A percentile compares a stretch with the other conserved stretches of the same genome.
Evolutionary conservation across 257 asterid species (phyloP).

Genomic region (Scutellaria barbata): DNA sequence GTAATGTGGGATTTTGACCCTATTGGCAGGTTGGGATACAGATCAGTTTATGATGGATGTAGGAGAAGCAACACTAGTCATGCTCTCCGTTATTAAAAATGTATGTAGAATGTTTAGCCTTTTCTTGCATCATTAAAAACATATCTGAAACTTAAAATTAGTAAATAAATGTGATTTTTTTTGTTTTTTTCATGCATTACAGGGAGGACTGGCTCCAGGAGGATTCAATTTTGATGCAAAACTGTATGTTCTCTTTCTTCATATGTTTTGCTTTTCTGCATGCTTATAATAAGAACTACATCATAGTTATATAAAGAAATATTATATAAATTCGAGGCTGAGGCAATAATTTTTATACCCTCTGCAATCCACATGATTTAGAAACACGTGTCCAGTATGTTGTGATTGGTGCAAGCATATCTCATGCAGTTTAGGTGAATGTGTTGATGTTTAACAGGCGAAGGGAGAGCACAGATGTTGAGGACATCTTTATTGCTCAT

Average conservation of each 20-base stretch:
- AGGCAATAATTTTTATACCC: too few relatives aligned
- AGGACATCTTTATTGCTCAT: conserved; percentile 88
- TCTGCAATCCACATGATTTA: too few relatives aligned
- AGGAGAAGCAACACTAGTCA: conserved; percentile 86
- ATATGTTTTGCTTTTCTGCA: not conserved
- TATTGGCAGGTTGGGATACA: conserved; percentile 91
- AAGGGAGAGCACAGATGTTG: conserved; percentile 97
- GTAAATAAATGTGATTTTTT: conserved; percentile 1
- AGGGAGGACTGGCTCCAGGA: conserved; percentile 99
- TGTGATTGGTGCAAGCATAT: too few relatives aligned
- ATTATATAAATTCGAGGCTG: too few relatives aligned
- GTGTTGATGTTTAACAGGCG: conserved; percentile 54
- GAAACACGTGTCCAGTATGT: too few relatives aligned
- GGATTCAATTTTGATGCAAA: conserved; percentile 99
- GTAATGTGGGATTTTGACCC: not conserved
- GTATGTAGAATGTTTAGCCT: conserved; percentile 44
- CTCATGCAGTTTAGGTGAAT: not conserved
- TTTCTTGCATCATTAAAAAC: not conserved
- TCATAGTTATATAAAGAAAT: not conserved
- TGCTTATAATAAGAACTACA: not conserved
- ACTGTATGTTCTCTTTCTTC: conserved; percentile 53
- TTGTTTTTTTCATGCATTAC: conserved; percentile 28
- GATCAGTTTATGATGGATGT: conserved; percentile 98
- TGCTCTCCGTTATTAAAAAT: conserved; percentile 84
- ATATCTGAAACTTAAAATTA: not conserved